Base-by-base conservation (phyloP, 148 eudicot genomes). In the Fagopyrum esculentum region DNA sequence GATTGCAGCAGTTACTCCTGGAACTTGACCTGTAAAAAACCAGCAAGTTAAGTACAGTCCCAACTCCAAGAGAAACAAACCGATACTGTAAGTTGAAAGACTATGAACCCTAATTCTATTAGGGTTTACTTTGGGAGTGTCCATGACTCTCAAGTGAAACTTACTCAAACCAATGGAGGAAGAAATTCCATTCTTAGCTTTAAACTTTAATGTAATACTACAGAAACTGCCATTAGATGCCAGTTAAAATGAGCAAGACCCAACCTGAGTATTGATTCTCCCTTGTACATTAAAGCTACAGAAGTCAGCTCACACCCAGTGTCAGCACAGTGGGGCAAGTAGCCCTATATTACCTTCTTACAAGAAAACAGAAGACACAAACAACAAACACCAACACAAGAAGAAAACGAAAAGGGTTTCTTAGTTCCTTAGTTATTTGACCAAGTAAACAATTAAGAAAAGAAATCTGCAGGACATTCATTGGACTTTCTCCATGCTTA, bases 251-350 rank as follows among this genome's bases (percentile, higher is more conserved):
- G 89, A 86, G 91, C 97, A 95, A 86, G 89, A 92, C 91, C 97
- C 92, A 85, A 88, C 92, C 85, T 83, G 89, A 86, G 90, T 84
- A 85, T 76, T 63, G 86, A 81, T 86, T 88, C 91, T 86, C 85
- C 97, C 88, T 89, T 87, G 93, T 83, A 89, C 89, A 89, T 80
- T 86, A 84, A 89, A 90, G 98, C 93, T 89, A 95, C 89, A 90
- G 96, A 88, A 84, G 97, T 91, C 90, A 86, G 93, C 94, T 95
- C 99, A 95, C 94, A 80, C 92, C 98, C 93, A 89, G 86, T 90
- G 94, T 90, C 96, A 87, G 90, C 97, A 92, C 83, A 89, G 93
- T 89, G 91, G 92, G 96, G 89, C 96, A 87, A 89, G 88, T 84
- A 83, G 95, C 93, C 98, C 97, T 89, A 89, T 85, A 85, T 87